phyloP scores from a whole-genome alignment of 2,329 filamentous ascomycete species.

The Rasamsonia emersonii region DNA sequence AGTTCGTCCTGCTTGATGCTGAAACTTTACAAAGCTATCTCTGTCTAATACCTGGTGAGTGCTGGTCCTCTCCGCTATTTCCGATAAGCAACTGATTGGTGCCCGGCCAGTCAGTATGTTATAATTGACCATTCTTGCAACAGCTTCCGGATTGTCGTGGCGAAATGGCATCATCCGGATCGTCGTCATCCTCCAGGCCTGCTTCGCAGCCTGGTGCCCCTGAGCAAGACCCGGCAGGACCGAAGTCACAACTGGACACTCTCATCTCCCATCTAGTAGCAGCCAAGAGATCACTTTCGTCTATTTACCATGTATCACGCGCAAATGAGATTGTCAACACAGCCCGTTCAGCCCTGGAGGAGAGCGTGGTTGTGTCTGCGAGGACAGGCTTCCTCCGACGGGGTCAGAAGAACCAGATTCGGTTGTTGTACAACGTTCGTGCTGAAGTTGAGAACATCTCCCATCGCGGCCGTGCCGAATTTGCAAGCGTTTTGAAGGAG shows the following conservation, averaged over 20 bases:
- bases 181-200: conserved; percentile 18
- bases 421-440: conserved; percentile 35
- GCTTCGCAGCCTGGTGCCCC: conserved; percentile 9
- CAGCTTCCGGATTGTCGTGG: neutral
- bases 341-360: conserved; percentile 67
- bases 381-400: conserved; percentile 59
- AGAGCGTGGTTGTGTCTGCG: conserved; percentile 64
- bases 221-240: conserved; percentile 11
- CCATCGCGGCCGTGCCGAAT: conserved; percentile 34
- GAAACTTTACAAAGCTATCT: too few relatives aligned
- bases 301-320: conserved; percentile 72
- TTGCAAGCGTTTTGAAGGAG: conserved; percentile 42
- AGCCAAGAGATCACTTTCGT: conserved; percentile 78
- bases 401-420: conserved; percentile 47
- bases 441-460: conserved; percentile 36
- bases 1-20: too few relatives aligned
- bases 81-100: too few relatives aligned
- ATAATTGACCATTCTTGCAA: neutral
- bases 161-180: conserved; percentile 26
- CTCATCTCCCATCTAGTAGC: conserved; percentile 78
- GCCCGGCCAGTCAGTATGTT: neutral
- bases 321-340: conserved; percentile 77
- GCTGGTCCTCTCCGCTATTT: too few relatives aligned
- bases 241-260: conserved; percentile 52
- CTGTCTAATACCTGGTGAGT: too few relatives aligned